These are phyloP conservation scores for Cornus suecica DNA, from an alignment of 148 eudicot species.

Conservation along the genomic window DNA sequence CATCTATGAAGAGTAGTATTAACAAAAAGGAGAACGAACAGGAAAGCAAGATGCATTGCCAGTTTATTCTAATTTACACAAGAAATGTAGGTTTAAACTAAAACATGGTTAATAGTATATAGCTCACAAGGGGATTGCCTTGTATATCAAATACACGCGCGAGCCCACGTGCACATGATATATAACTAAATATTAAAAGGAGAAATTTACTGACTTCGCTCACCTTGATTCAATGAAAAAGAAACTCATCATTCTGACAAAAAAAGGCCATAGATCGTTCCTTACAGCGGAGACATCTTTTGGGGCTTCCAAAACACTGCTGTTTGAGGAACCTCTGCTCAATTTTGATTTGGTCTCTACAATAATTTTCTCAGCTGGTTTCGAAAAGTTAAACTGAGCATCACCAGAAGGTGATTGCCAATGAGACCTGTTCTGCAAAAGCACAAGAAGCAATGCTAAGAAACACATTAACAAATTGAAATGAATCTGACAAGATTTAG, in stretches of 20 bases:
- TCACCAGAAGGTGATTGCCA: constrained; percentile 44
- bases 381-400: constrained; percentile 40
- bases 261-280: constrained; percentile 56
- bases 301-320: constrained; percentile 18
- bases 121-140: not conserved
- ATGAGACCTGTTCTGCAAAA: constrained; percentile 74
- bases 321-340: constrained; percentile 18
- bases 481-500: too few relatives aligned
- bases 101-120: not conserved
- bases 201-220: not conserved
- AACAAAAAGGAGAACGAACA: not conserved
- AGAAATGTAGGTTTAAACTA: not conserved
- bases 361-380: constrained; percentile 52
- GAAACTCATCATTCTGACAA: constrained; percentile 73
- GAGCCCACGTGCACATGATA: not conserved
- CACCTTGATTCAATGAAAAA: constrained; percentile 76
- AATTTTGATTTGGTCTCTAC: constrained; percentile 12
- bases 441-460: constrained; percentile 19
- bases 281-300: constrained; percentile 24
- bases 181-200: not conserved
- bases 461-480: not conserved
- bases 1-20: constrained; percentile 3
- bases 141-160: not conserved
- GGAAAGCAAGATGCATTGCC: constrained; percentile 1
- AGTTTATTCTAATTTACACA: not conserved